Conservation (phyloP, 1,139 yeast species). For the Diutina siamensis region DNA sequence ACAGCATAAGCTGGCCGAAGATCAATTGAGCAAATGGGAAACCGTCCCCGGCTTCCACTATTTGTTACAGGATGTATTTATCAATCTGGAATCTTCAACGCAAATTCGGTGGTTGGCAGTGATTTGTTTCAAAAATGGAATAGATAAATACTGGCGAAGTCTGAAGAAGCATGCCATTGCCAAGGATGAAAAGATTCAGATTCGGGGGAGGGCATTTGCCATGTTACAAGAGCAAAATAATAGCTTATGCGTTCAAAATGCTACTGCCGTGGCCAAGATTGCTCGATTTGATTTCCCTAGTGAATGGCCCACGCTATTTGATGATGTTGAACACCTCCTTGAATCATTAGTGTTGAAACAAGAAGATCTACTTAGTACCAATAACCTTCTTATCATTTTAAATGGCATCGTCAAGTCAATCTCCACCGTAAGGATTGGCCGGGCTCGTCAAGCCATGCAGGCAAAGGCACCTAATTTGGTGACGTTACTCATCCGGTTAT, state of each 20-base stretch:
- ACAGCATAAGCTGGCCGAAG: constrained; percentile 53
- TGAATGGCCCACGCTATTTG: constrained; percentile 77
- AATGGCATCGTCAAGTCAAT: constrained; percentile 71
- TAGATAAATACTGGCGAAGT: constrained; percentile 74
- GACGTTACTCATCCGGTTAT: constrained; percentile 47
- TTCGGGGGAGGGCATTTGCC: constrained; percentile 47
- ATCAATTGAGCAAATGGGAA: constrained; percentile 61
- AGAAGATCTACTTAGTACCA: constrained; percentile 23
- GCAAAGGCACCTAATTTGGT: constrained; percentile 53
- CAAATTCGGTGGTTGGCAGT: constrained; percentile 79
- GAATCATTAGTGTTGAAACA: constrained; percentile 35
- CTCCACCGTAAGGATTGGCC: constrained; percentile 70
- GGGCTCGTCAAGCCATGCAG: constrained; percentile 71
- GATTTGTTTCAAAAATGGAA: constrained; percentile 79
- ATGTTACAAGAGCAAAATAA: constrained; percentile 58
- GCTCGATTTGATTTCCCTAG: constrained; percentile 77
- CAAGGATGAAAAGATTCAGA: constrained; percentile 57
- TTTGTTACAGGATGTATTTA: constrained; percentile 48
- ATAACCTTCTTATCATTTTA: constrained; percentile 22
- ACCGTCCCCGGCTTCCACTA: constrained; percentile 46
- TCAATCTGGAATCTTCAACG: constrained; percentile 43
- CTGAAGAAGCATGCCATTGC: constrained; percentile 45
- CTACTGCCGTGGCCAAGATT: constrained; percentile 68
- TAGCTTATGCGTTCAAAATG: constrained; percentile 69
- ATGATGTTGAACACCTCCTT: constrained; percentile 33